Evolutionary conservation across 192 early-diverging fungal genomes (phyloP).

Genomic region (Linnemannia schmuckeri): DNA sequence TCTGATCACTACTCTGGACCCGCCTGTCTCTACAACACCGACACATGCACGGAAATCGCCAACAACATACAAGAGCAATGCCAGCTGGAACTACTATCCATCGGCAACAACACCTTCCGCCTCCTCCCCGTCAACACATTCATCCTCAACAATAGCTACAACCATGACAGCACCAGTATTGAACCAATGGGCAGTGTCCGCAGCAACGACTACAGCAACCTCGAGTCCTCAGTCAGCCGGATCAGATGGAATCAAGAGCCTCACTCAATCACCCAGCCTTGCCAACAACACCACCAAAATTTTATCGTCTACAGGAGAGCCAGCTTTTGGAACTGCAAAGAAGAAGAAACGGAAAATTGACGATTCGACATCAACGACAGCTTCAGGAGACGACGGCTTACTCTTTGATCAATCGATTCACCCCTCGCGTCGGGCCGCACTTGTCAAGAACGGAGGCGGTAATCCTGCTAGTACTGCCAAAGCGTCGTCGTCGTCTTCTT

Average conservation of each 20-base stretch:
- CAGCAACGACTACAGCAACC: not conserved
- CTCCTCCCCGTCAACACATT: not conserved
- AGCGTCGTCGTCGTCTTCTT: not conserved
- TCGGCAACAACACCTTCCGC: not conserved
- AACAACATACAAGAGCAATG: not conserved
- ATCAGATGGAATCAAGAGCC: not conserved
- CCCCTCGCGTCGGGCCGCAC: constrained; percentile 30
- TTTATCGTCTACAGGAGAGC: not conserved
- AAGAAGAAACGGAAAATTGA: constrained; percentile 23
- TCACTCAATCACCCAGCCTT: not conserved
- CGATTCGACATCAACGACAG: not conserved
- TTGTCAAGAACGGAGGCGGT: constrained; percentile 2
- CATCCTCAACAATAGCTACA: not conserved
- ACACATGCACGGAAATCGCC: not conserved
- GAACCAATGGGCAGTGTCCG: not conserved
- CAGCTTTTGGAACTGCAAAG: not conserved
- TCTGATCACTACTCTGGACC: constrained; percentile 21
- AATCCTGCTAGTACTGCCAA: not conserved
- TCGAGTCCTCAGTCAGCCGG: not conserved
- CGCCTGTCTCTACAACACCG: not conserved
- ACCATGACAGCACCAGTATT: not conserved
- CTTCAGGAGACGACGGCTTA: not conserved
- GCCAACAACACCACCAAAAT: not conserved
- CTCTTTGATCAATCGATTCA: constrained; percentile 33
- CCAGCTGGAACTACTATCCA: not conserved